These are phyloP conservation scores for Pholiota adiposa DNA, from an alignment of 1,284 basidiomycete genomes.

Conservation along the genomic window DNA sequence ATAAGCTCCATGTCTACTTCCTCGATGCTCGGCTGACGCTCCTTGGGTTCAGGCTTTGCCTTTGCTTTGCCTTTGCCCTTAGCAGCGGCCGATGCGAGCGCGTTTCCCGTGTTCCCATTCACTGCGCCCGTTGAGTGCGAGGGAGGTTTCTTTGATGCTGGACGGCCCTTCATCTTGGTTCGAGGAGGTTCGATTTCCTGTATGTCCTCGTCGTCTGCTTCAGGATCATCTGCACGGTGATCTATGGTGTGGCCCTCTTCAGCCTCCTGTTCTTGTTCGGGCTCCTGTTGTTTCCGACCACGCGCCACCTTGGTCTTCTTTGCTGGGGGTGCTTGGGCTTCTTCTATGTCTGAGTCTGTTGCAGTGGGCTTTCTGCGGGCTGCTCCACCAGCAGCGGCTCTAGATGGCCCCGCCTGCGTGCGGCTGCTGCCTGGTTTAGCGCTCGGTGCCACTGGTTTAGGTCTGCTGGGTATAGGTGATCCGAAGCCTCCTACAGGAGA, in stretches of 20 bases:
- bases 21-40: conserved; percentile 21
- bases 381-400: background rate
- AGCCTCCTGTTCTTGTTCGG: conserved; percentile 17
- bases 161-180: conserved; percentile 14
- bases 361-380: conserved; percentile 8
- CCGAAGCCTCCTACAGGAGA: conserved; percentile 25
- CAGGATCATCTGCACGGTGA: conserved; percentile 12
- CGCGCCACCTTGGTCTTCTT: conserved; percentile 14
- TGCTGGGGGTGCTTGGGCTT: conserved; percentile 16
- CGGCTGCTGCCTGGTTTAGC: conserved; percentile 25
- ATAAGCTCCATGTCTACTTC: conserved; percentile 32
- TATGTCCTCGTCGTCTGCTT: conserved; percentile 20
- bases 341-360: conserved; percentile 19
- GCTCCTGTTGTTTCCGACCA: conserved; percentile 15
- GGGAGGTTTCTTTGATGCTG: conserved; percentile 19
- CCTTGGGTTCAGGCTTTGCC: conserved; percentile 20
- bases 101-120: conserved; percentile 11
- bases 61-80: conserved; percentile 42
- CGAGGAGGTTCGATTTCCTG: conserved; percentile 24
- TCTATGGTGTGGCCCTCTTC: conserved; percentile 14
- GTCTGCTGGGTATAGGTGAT: conserved; percentile 24
- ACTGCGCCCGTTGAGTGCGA: conserved; percentile 7
- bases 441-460: conserved; percentile 12
- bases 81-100: conserved; percentile 27
- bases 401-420: conserved; percentile 23